Percentiles rank a stretch among this genome's conserved stretches.
Conservation (phyloP, 1,284 basidiomycete genomes). For the Phaffia rhodozyma region DNA sequence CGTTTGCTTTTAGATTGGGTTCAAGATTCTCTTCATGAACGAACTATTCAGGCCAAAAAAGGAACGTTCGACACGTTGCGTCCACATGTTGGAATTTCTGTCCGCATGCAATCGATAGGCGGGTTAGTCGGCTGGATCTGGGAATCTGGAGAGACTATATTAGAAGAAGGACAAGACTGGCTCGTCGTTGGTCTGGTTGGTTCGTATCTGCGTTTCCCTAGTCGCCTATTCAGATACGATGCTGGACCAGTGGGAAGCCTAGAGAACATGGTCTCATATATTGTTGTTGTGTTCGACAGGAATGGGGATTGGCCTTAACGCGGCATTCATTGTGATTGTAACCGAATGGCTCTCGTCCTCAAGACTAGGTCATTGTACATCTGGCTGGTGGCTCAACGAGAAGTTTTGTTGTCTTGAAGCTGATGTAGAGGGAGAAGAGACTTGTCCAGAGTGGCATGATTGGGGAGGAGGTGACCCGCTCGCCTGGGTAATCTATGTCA, state of each 20-base stretch:
- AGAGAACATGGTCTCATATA: not conserved
- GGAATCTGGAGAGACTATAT: slow-evolving; percentile 46
- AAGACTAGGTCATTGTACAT: slow-evolving; percentile 91
- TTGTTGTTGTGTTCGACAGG: slow-evolving; percentile 43
- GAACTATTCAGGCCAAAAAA: slow-evolving; percentile 48
- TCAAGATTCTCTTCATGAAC: slow-evolving; percentile 79
- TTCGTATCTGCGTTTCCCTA: slow-evolving; percentile 37
- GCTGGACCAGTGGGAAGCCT: not conserved
- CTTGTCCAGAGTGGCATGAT: slow-evolving; percentile 82
- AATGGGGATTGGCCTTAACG: slow-evolving; percentile 79
- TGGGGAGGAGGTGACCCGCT: slow-evolving; percentile 71
- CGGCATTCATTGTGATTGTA: slow-evolving; percentile 86
- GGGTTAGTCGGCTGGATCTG: slow-evolving; percentile 45
- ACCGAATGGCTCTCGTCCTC: slow-evolving; percentile 98
- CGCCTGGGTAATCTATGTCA: slow-evolving; percentile 73
- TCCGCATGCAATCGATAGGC: slow-evolving; percentile 27
- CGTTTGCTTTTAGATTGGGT: slow-evolving; percentile 67
- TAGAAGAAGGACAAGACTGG: slow-evolving; percentile 48
- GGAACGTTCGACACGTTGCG: slow-evolving; percentile 41
- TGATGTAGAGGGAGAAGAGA: slow-evolving; percentile 72
- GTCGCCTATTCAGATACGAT: not conserved
- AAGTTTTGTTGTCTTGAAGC: slow-evolving; percentile 82
- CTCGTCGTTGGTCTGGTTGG: slow-evolving; percentile 76
- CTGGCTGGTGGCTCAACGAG: slow-evolving; percentile 97
- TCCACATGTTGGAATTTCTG: slow-evolving; percentile 22